phyloP scores from a whole-genome alignment of 2,329 filamentous ascomycete species.

The Fusarium circinatum region DNA sequence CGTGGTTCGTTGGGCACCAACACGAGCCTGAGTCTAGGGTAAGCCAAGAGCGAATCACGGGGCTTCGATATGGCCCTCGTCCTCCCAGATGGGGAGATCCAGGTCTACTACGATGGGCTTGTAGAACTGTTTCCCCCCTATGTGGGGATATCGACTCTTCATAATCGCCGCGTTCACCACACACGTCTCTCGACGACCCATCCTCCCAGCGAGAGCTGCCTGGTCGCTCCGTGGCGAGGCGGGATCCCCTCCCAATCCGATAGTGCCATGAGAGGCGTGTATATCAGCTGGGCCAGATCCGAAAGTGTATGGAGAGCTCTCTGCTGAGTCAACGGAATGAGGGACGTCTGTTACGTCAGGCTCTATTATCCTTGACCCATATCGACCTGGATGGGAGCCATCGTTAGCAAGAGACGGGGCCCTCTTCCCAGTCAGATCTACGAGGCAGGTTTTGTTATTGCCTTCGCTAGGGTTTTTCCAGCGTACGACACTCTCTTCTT shows the following conservation, averaged over 20 bases:
- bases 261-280: slow-evolving; percentile 37
- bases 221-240: slow-evolving; percentile 56
- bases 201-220: slow-evolving; percentile 53
- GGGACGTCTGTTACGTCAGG: background rate
- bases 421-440: slow-evolving; percentile 66
- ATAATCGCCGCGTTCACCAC: slow-evolving; percentile 83
- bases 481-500: slow-evolving; percentile 54
- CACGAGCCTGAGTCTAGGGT: slow-evolving; percentile 28
- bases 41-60: slow-evolving; percentile 20
- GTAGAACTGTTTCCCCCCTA: slow-evolving; percentile 71
- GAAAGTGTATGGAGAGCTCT: slow-evolving; percentile 12
- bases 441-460: slow-evolving; percentile 68
- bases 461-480: slow-evolving; percentile 70
- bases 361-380: background rate
- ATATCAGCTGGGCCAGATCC: slow-evolving; percentile 31
- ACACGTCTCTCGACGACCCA: slow-evolving; percentile 73
- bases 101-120: slow-evolving; percentile 88
- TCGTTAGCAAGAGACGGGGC: slow-evolving; percentile 58
- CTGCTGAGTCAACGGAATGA: background rate
- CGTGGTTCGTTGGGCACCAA: slow-evolving; percentile 42
- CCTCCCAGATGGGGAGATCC: slow-evolving; percentile 68
- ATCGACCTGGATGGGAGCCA: slow-evolving; percentile 47
- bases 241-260: slow-evolving; percentile 54
- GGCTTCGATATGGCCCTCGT: slow-evolving; percentile 9
- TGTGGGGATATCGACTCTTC: slow-evolving; percentile 72